phyloP scores from a whole-genome alignment of 75 land plant genomes.

The Gnetum montanum region DNA sequence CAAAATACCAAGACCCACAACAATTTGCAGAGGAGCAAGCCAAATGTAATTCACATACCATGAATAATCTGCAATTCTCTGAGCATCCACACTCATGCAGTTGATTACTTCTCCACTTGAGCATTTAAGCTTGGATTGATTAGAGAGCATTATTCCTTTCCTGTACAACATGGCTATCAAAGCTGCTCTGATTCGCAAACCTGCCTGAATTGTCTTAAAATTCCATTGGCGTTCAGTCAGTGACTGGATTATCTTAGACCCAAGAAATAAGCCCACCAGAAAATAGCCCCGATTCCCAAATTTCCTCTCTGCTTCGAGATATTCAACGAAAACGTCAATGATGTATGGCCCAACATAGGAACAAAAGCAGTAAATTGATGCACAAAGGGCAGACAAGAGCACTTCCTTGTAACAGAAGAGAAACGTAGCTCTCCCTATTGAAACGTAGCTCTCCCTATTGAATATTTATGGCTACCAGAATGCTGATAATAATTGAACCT shows the following conservation, averaged over 20 bases:
- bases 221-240: slow-evolving; percentile 37
- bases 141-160: slow-evolving; percentile 32
- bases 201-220: slow-evolving; percentile 21
- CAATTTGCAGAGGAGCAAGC: slow-evolving; percentile 33
- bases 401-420: slow-evolving; percentile 22
- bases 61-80: slow-evolving; percentile 29
- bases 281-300: slow-evolving; percentile 32
- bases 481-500: slow-evolving; percentile 13
- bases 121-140: slow-evolving; percentile 25
- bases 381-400: slow-evolving; percentile 16
- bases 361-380: slow-evolving; percentile 11
- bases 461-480: background rate
- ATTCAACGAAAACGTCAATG: slow-evolving; percentile 36
- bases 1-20: slow-evolving; percentile 22
- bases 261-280: slow-evolving; percentile 18
- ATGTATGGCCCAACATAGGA: slow-evolving; percentile 41
- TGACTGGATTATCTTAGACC: slow-evolving; percentile 28
- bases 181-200: slow-evolving; percentile 23
- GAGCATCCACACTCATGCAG: slow-evolving; percentile 40
- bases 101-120: slow-evolving; percentile 47
- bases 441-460: slow-evolving; percentile 9
- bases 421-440: slow-evolving; percentile 11
- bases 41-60: slow-evolving; percentile 41
- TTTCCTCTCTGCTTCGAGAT: slow-evolving; percentile 27
- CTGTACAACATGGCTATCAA: slow-evolving; percentile 35